phyloP scores from a whole-genome alignment of 1,139 yeast species.

The Meyerozyma carpophila region DNA sequence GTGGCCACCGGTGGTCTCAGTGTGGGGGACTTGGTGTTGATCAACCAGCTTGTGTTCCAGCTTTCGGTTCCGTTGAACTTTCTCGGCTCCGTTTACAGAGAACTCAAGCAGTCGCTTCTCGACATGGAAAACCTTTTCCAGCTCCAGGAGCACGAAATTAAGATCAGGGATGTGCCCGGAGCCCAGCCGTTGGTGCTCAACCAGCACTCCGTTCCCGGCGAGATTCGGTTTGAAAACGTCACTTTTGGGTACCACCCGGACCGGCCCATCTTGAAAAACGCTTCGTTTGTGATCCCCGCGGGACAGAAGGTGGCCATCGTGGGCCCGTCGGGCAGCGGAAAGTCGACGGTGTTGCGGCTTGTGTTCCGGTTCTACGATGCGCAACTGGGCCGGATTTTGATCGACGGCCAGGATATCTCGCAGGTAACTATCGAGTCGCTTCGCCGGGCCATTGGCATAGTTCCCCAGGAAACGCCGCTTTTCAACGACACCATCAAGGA shows the following conservation, averaged over 20 bases:
- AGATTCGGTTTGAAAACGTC: conserved; percentile 84
- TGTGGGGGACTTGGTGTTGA: conserved; percentile 94
- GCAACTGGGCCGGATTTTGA: conserved; percentile 65
- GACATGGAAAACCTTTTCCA: conserved; percentile 92
- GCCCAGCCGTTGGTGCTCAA: conserved; percentile 56
- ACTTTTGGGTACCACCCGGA: conserved; percentile 89
- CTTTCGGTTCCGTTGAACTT: conserved; percentile 91
- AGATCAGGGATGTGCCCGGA: conserved; percentile 53
- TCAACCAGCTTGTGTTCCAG: conserved; percentile 94
- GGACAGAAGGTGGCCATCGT: conserved; percentile 90
- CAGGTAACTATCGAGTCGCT: conserved; percentile 72
- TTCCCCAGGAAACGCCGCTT: conserved; percentile 96
- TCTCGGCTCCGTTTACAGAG: conserved; percentile 91
- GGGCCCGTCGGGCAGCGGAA: conserved; percentile 95
- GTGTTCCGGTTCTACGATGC: conserved; percentile 90
- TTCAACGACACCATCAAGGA: conserved; percentile 88
- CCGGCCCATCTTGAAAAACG: conserved; percentile 77
- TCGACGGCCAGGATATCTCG: conserved; percentile 87
- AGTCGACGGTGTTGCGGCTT: conserved; percentile 80
- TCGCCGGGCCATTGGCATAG: conserved; percentile 77
- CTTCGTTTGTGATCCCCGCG: conserved; percentile 81
- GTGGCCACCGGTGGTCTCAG: conserved; percentile 76
- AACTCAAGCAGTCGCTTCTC: conserved; percentile 81
- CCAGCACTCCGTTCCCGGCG: conserved; percentile 46
- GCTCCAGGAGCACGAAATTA: conserved; percentile 69